Base-by-base conservation (phyloP, 768 basidiomycete species). In the Agaricus blazei region DNA sequence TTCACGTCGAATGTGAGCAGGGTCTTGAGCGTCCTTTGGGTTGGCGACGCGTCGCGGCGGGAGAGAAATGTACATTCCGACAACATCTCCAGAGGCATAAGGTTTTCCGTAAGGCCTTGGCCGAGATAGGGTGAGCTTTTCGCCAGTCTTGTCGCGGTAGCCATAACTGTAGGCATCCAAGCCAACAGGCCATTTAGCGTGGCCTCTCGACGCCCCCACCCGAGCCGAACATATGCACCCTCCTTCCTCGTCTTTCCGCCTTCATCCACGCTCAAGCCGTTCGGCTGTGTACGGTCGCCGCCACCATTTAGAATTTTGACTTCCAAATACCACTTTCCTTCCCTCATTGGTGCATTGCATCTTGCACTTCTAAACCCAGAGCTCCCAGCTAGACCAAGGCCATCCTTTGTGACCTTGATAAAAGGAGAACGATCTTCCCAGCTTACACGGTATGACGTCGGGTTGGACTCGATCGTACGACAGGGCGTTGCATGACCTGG, bases 291-390 rank as follows among this genome's bases (percentile, higher is more conserved):
- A 56, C 70, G 74, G 52, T 84, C 86, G 1, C 86, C 89, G 2
- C 88, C 88, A 0, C 89, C 87, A 42, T 81, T 79, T 23, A 87
- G 73, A 60, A 98, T 77, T 65, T 82, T 82, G 46, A 96, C 83
- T 74, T 99, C 97, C 78, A 94, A 83, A 68, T 94, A 98, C 93
- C 93, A 98, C 11, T 79, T 81, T 4, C 97, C 97, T 62, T 94
- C 85, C 24, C 92, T 78, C 23, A 98, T 79, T 0, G 93, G 90
- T 1, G 91, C 87, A 68, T 97, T 98, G 56, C 87, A 87, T 24
- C 97, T 81, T 3, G 88, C 93, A 62, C 90, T 92, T 26, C 96
- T 76, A 68, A 93, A 98, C 3, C 97, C 97, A 50, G 88, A 90
- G 64, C 88, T 87, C 6, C 95, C 92, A 1, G 82, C 75, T 51